Conservation (phyloP, 2,329 filamentous ascomycete species). For the Arthrocladium fulminans region DNA sequence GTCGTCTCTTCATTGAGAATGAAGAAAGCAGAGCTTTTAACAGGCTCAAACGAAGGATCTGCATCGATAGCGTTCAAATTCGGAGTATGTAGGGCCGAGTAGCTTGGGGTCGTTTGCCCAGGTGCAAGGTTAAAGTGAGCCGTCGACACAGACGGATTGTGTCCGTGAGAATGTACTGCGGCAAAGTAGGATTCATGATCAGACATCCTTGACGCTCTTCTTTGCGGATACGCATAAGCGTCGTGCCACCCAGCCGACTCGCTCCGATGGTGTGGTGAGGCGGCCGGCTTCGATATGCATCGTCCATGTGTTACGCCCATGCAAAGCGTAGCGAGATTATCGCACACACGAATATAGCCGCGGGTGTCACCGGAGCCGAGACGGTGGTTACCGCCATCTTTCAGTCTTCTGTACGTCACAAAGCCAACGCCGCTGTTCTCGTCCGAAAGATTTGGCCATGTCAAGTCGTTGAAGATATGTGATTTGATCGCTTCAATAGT, state of each 20-base stretch:
- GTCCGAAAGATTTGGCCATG: conserved; percentile 95
- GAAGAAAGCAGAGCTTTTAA: conserved; percentile 86
- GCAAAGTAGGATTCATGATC: conserved; percentile 22
- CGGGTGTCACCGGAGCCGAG: conserved; percentile 69
- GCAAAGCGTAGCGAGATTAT: conserved; percentile 79
- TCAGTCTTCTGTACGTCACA: conserved; percentile 78
- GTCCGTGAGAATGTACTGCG: conserved; percentile 17
- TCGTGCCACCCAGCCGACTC: conserved; percentile 36
- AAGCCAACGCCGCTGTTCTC: conserved; percentile 91
- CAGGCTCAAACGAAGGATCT: conserved; percentile 33
- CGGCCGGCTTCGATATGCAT: conserved; percentile 62
- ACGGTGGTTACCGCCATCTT: conserved; percentile 78
- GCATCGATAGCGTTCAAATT: conserved; percentile 13
- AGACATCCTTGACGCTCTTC: conserved; percentile 23
- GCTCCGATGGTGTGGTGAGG: conserved; percentile 51
- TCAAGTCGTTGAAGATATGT: conserved; percentile 95
- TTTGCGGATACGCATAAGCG: conserved; percentile 38
- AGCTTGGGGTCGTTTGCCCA: conserved; percentile 16
- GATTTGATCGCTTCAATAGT: conserved; percentile 89
- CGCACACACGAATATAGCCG: conserved; percentile 81
- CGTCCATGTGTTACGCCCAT: conserved; percentile 84
- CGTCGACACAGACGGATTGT: conserved; percentile 8
- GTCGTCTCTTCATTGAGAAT: conserved; percentile 64
- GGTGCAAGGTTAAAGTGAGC: conserved; percentile 10
- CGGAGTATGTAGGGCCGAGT: conserved; percentile 20